Base-by-base conservation (phyloP, 1,284 basidiomycete species). In the Cryptococcus wingfieldii region DNA sequence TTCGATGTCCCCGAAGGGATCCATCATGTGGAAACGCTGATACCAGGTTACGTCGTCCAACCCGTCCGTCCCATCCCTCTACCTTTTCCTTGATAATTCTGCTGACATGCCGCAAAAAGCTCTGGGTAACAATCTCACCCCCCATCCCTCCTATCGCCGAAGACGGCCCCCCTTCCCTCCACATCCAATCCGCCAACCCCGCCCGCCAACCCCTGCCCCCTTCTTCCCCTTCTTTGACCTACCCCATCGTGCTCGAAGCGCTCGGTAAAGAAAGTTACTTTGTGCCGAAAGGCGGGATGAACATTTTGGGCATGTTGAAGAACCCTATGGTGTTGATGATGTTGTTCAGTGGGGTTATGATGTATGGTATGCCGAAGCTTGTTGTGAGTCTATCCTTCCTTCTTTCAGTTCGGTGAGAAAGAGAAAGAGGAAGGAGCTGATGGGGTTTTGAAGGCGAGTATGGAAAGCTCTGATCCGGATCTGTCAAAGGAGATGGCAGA, bases 291-390 rank as follows among this genome's bases (percentile, higher is more conserved):
- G 82, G 83, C 3, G 66, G 68, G 18, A 88, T 91, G 79, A 87
- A 89, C 72, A 64, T 90, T 27, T 56, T 89, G 53, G 84, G 80
- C 47, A 88, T 92, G 86, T 79, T 93, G 67, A 85, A 87, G 66
- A 90, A 83, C 70, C 90, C 90, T 2, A 91, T 93, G 90, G 86
- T 90, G 77, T 77, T 93, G 56, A 83, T 92, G 78, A 88, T 90
- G 86, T 78, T 86, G 18, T 79, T 83, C 62, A 85, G 81, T 44
- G 89, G 81, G 31, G 77, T 78, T 37, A 83, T 91, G 82, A 83
- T 89, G 75, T 76, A 89, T 19, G 83, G 79, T n/a, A 84, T 86
- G 82, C 90, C 90, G 2, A 90, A 88, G 71, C 71, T 92, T 59
- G 86, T 87, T 80, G 89, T 90, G 61, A 59, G 82, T 68, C 19